Base-by-base conservation (phyloP, 2,329 filamentous ascomycete species). In the Apiospora pterosperma region DNA sequence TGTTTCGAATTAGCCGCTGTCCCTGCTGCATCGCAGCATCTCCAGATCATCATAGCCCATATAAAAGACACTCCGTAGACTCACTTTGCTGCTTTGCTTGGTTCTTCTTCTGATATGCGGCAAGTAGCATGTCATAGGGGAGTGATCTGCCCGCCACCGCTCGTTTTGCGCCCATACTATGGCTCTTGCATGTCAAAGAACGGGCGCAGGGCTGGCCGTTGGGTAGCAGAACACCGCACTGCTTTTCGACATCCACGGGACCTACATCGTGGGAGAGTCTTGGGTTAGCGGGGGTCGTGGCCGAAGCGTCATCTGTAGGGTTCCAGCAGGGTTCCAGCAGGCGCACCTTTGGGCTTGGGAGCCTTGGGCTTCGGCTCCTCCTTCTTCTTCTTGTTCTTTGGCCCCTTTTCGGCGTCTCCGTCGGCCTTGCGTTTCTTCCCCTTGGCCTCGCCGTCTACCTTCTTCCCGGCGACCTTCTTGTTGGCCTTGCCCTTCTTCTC, bases 1-100 rank as follows among this genome's bases (percentile, higher is more conserved):
- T 96, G 76, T 72, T 75, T 5, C n/a, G 64, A 63, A 64, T 65
- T 69, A 68, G 70, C 70, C 72, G 70, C 69, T 55, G 3, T 11
- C 48, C 11, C 28, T 4, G 25, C 28, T 4, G 25, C 7, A n/a
- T 31, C 28, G n/a, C 58, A 23, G 16, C 25, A 5, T 21, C 36
- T 38, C 12, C 21, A 38, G 19, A 1, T 19, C 39, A 60, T 21
- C 34, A 39, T 25, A 25, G 58, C 3, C 19, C 16, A 12, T 23
- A 48, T 3, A 34, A 41, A 23, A 55, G 21, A 39, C 14, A 19
- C 21, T 12, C 31, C 5, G 48, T 36, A 55, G 23, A 85, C 90
- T 80, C 84, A 94, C 92, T 97, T 78, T 98, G 96, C 80, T 97
- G 92, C 74, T 97, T 97, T 25, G 96, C 96, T 77, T 98, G 96